Percentiles rank a stretch among this genome's conserved stretches.
Evolutionary conservation across 2,329 filamentous ascomycete species (phyloP).

Genomic region (Chaetomiaceae sp.): DNA sequence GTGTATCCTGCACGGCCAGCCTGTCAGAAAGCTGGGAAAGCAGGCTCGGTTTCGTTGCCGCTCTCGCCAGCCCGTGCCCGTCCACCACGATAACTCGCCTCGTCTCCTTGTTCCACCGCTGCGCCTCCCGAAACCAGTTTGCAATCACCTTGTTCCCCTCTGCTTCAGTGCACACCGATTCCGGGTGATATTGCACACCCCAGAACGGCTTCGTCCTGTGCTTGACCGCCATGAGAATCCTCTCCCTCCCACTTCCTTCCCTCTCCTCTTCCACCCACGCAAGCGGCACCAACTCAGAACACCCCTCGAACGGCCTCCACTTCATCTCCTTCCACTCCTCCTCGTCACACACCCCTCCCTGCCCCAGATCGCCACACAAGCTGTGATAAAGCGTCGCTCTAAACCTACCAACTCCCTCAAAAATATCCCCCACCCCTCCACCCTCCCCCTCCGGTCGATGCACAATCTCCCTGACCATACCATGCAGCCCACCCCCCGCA

Average conservation of each 20-base stretch:
- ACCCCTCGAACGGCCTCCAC: conserved; percentile 34
- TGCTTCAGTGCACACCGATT: conserved; percentile 75
- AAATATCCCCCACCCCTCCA: conserved; percentile 51
- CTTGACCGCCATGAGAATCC: conserved; percentile 69
- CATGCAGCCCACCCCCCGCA: conserved; percentile 70
- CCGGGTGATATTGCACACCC: conserved; percentile 86
- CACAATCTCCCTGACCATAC: conserved; percentile 65
- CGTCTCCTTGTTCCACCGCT: conserved; percentile 49
- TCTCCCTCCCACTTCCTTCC: conserved; percentile 34
- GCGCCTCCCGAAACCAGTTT: conserved; percentile 69
- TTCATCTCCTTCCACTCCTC: conserved; percentile 33
- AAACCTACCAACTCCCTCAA: conserved; percentile 53
- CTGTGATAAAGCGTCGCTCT: conserved; percentile 73
- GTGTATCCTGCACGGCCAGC: conserved; percentile 5
- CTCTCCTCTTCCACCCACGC: conserved; percentile 54
- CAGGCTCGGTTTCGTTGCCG: conserved; percentile 31
- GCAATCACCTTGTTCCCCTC: conserved; percentile 57
- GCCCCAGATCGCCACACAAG: conserved; percentile 49
- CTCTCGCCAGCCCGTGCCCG: conserved; percentile 24
- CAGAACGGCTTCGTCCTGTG: conserved; percentile 68
- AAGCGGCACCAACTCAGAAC: conserved; percentile 47
- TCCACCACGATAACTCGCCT: conserved; percentile 19
- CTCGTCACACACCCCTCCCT: conserved; percentile 33
- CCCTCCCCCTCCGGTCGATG: conserved; percentile 36
- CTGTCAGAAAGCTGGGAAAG: conserved; percentile 23